A percentile compares a stretch with the other conserved stretches of the same genome.
Evolutionary conservation across 176 grass and related monocot species (phyloP).

Genomic region (Avena atlantica): DNA sequence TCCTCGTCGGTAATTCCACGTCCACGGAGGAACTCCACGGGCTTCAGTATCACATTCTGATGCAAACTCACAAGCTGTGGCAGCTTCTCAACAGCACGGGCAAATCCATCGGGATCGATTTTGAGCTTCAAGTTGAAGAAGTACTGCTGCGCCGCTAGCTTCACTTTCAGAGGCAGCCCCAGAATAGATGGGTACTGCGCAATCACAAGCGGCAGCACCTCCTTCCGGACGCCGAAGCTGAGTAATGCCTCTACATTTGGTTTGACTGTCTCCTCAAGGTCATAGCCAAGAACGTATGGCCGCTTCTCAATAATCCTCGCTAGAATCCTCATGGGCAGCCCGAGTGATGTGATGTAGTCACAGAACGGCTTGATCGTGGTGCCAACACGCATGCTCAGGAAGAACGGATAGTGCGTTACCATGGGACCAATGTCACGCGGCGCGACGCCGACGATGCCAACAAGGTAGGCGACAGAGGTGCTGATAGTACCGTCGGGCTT

Average conservation of each 20-base stretch:
- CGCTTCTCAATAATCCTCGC: slow-evolving; percentile 90
- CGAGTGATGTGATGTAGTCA: slow-evolving; percentile 79
- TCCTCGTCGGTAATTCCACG: slow-evolving; percentile 69
- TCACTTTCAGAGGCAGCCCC: slow-evolving; percentile 83
- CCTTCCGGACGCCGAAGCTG: slow-evolving; percentile 75
- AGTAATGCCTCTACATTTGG: slow-evolving; percentile 77
- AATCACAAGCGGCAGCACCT: slow-evolving; percentile 71
- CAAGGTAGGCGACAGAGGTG: slow-evolving; percentile 89
- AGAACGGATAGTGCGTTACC: slow-evolving; percentile 92
- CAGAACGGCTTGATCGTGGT: slow-evolving; percentile 87
- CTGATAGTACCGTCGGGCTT: slow-evolving; percentile 96
- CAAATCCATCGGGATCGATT: slow-evolving; percentile 81
- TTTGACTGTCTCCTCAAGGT: slow-evolving; percentile 82
- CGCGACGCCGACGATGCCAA: slow-evolving; percentile 71
- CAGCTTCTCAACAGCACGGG: slow-evolving; percentile 71
- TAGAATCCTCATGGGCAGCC: slow-evolving; percentile 75
- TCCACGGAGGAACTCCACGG: slow-evolving; percentile 70
- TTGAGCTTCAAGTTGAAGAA: slow-evolving; percentile 91
- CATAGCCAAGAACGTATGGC: slow-evolving; percentile 83
- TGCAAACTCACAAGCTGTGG: slow-evolving; percentile 87
- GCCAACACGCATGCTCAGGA: slow-evolving; percentile 89
- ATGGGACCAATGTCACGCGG: slow-evolving; percentile 93
- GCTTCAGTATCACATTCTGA: slow-evolving; percentile 84
- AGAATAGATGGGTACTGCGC: slow-evolving; percentile 74
- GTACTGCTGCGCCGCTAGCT: slow-evolving; percentile 83